These are phyloP conservation scores for Angophora floribunda DNA, from an alignment of 345 rosid genomes.

Conservation along the genomic window DNA sequence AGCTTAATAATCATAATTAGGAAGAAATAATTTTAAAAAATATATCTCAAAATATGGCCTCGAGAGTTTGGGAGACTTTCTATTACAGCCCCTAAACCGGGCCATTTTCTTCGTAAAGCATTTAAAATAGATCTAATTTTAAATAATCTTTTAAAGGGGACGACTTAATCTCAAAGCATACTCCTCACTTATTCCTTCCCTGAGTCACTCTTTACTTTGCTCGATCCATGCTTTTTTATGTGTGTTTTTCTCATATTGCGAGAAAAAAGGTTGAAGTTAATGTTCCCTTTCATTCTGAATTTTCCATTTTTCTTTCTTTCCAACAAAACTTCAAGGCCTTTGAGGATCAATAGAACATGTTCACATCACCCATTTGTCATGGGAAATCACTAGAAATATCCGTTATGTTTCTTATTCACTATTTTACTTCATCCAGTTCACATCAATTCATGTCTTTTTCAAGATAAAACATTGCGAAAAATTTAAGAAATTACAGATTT, in stretches of 20 bases:
- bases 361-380: neutral
- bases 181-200: accelerated
- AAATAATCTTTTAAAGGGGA: accelerated
- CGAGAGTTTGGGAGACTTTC: neutral
- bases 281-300: neutral
- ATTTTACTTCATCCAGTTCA: neutral
- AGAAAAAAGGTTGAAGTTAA: neutral
- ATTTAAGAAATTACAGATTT: neutral
- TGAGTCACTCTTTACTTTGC: accelerated
- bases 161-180: neutral
- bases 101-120: accelerated
- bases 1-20: neutral
- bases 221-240: neutral
- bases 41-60: neutral
- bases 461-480: accelerated
- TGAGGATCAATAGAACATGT: neutral
- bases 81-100: accelerated
- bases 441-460: neutral
- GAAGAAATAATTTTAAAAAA: neutral
- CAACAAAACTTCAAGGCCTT: neutral
- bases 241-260: neutral
- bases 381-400: neutral
- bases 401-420: neutral
- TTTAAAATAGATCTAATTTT: neutral
- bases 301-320: neutral